A percentile compares a stretch with the other conserved stretches of the same genome.
phyloP scores from a whole-genome alignment of 2,329 filamentous ascomycete species.

The Daldinia sp. region DNA sequence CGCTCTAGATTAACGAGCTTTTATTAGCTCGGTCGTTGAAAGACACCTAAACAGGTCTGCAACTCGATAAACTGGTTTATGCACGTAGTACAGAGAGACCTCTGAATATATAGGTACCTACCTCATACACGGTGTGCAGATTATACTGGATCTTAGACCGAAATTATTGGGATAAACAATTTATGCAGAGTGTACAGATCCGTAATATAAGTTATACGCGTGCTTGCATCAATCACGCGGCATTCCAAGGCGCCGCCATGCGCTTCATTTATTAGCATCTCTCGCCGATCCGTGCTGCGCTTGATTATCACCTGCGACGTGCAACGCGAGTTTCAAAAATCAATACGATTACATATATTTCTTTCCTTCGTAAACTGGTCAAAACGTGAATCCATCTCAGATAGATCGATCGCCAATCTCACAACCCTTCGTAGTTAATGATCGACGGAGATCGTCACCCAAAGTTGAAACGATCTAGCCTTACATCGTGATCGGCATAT shows the following conservation, averaged over 20 bases:
- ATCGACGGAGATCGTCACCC: slow-evolving; percentile 27
- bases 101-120: background rate
- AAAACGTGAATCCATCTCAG: background rate
- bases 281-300: slow-evolving; percentile 13
- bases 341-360: background rate
- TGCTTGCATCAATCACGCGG: slow-evolving; percentile 9
- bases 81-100: background rate
- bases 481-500: slow-evolving; percentile 22
- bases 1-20: background rate
- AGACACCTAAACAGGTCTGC: background rate
- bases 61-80: background rate
- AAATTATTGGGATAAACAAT: background rate
- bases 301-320: background rate
- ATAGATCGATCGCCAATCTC: slow-evolving; percentile 20
- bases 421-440: slow-evolving; percentile 1
- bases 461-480: slow-evolving; percentile 15
- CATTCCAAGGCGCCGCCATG: background rate
- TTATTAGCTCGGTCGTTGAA: background rate
- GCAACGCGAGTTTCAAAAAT: background rate
- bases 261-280: slow-evolving; percentile 2
- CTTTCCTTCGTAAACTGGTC: background rate
- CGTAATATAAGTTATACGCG: slow-evolving; percentile 29
- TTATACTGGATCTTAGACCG: background rate
- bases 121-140: background rate
- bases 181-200: slow-evolving; percentile 7